Evolutionary conservation across 805 yeast species (phyloP).

Genomic region (Priceomyces castillae): DNA sequence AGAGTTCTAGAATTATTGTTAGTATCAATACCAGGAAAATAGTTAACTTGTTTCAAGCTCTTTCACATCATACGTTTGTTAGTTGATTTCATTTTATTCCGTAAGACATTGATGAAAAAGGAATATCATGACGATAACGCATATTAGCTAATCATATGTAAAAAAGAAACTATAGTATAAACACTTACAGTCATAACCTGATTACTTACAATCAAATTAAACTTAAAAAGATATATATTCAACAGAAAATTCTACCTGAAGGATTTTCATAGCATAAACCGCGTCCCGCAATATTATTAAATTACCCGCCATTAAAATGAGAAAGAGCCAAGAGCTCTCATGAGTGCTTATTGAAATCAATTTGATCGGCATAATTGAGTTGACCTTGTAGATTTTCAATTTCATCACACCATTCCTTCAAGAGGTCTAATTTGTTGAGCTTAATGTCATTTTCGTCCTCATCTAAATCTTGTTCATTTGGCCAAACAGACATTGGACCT

Average conservation of each 20-base stretch:
- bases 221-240: too few relatives aligned
- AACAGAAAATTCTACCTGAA: too few relatives aligned
- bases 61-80: constrained; percentile 41
- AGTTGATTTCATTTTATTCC: constrained; percentile 41
- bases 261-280: too few relatives aligned
- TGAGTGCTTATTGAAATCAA: not conserved
- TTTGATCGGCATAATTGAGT: not conserved
- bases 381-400: constrained; percentile 4
- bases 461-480: not conserved
- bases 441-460: constrained; percentile 9
- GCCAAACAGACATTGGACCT: not conserved
- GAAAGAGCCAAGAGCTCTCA: not conserved
- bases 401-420: constrained; percentile 16
- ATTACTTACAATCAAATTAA: too few relatives aligned
- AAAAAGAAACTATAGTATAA: not conserved
- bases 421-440: constrained; percentile 8
- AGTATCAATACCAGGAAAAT: not conserved
- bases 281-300: not conserved
- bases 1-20: too few relatives aligned
- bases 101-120: constrained; percentile 34
- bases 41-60: not conserved
- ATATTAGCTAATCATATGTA: constrained; percentile 26
- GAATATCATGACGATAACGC: constrained; percentile 51
- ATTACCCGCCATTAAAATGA: too few relatives aligned
- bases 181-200: not conserved